Evolutionary conservation across 1,284 basidiomycete genomes (phyloP).

Genomic region (Heterobasidion irregulare): DNA sequence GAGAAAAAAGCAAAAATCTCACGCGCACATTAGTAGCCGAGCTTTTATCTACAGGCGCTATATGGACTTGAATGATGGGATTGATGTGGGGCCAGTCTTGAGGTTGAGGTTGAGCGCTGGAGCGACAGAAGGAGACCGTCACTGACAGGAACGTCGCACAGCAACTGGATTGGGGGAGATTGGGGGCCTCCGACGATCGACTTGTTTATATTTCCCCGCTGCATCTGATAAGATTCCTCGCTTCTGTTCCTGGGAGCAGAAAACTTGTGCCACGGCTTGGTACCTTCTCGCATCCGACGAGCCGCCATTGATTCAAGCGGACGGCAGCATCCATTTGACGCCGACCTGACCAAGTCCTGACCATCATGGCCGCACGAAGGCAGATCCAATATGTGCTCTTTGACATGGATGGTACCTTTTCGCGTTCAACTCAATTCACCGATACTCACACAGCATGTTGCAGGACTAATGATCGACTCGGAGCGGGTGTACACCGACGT

Average conservation of each 20-base stretch:
- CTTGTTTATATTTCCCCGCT: not conserved
- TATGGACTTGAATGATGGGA: not conserved
- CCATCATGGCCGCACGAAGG: not conserved
- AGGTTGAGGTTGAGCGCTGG: not conserved
- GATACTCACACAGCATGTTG: not conserved
- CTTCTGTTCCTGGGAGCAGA: not conserved
- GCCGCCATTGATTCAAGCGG: no score
- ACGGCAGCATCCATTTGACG: no score
- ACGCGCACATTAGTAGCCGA: not conserved
- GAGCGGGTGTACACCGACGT: constrained; percentile 69
- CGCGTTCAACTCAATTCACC: not conserved
- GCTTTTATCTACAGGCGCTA: not conserved
- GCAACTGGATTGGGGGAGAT: not conserved
- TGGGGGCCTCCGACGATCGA: not conserved
- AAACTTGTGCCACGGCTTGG: not conserved
- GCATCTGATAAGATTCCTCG: not conserved
- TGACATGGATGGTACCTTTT: constrained; percentile 65
- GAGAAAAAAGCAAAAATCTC: not conserved
- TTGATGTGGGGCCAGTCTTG: not conserved
- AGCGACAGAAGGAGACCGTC: no score
- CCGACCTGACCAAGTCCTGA: no score
- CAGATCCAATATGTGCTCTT: constrained; percentile 67
- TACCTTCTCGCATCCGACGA: no score
- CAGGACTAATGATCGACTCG: constrained; percentile 60
- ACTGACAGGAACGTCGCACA: not conserved